Percentiles rank a stretch among this genome's conserved stretches.
Evolutionary conservation across 352 stramenopile genomes (phyloP).

Genomic region (Pythium myriotylum): DNA sequence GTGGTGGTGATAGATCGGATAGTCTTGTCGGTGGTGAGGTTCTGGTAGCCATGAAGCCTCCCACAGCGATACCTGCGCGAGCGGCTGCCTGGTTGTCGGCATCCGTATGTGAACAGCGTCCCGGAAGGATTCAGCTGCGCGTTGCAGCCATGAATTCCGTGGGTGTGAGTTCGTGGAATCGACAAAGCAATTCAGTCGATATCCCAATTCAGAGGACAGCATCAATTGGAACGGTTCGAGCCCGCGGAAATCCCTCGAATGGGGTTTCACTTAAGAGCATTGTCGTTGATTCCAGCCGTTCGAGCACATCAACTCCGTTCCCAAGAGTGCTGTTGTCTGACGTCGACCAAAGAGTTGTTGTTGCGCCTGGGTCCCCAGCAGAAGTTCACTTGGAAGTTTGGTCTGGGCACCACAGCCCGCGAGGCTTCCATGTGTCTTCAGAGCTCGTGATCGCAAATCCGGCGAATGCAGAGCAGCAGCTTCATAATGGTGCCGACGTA

Average conservation of each 20-base stretch:
- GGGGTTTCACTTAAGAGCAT: background rate
- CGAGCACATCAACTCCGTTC: background rate
- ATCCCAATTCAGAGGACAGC: background rate
- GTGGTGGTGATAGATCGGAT: slow-evolving; percentile 12
- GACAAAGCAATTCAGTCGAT: slow-evolving; percentile 35
- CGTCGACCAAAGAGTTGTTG: slow-evolving; percentile 42
- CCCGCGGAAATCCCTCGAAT: slow-evolving; percentile 40
- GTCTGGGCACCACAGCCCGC: slow-evolving; percentile 67
- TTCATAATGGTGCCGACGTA: slow-evolving; percentile 54
- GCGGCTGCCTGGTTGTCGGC: slow-evolving; percentile 32
- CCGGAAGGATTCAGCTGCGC: slow-evolving; percentile 52
- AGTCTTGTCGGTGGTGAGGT: slow-evolving; percentile 2
- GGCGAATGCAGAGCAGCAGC: slow-evolving; percentile 47
- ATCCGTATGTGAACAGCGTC: slow-evolving; percentile 51
- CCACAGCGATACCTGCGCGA: background rate
- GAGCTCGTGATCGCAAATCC: slow-evolving; percentile 70
- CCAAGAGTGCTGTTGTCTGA: slow-evolving; percentile 52
- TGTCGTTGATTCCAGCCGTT: background rate
- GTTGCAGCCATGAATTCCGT: slow-evolving; percentile 71
- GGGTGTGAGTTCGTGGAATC: slow-evolving; percentile 55
- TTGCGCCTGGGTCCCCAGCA: slow-evolving; percentile 4
- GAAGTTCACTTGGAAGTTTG: slow-evolving; percentile 55
- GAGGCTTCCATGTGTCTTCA: slow-evolving; percentile 64
- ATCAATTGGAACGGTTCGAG: slow-evolving; percentile 45
- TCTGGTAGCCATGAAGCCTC: background rate